Evolutionary conservation across 208 protist species (phyloP), one percentile per base, ranked within the genome.

Genomic region (Leishmania guyanensis): DNA sequence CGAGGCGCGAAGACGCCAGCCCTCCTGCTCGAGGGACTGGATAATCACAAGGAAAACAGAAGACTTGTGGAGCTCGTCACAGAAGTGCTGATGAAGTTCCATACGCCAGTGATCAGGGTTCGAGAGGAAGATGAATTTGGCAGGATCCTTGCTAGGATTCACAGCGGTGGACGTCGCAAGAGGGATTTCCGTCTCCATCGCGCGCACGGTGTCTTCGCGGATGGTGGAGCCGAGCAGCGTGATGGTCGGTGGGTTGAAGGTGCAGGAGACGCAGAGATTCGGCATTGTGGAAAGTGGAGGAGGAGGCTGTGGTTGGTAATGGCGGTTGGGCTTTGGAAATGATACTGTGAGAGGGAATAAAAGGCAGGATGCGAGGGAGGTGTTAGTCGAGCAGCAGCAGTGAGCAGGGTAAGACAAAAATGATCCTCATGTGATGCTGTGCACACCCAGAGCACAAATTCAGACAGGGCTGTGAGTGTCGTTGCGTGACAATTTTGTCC

Each of bases 221-320:
- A 98, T 84, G 17, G 94, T 89, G 2, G 94, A 83, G n/a, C 96
- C 96, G 14, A 98, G 74, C 39, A 98, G 70, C 51, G 93, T 96
- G 75, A 98, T 94, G 53, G 92, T 89, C 5, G 96, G 96, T 12
- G 94, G 96, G 88, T 97, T 98, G 86, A 97, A 98, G 9, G 92
- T 92, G 82, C 88, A 92, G 50, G 93, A 95, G 79, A 98, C 94
- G 78, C 94, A 95, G n/a, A 98, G 86, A 83, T 98, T 97, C 43
- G 94, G 94, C 96, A 98, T 98, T 77, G 51, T 71, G 20, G 60
- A 80, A 39, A 72, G 36, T 33, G 60, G 75, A 22, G 75, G 14
- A 36, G 39, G 64, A 39, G 43, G 56, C 29, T 71, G 60, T 56
- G n/a, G 68, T 3, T 33, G 65, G 56, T 65, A 46, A 66, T 79